Conservation (phyloP, 108 stramenopile genomes). For the Skeletonema costatum region DNA sequence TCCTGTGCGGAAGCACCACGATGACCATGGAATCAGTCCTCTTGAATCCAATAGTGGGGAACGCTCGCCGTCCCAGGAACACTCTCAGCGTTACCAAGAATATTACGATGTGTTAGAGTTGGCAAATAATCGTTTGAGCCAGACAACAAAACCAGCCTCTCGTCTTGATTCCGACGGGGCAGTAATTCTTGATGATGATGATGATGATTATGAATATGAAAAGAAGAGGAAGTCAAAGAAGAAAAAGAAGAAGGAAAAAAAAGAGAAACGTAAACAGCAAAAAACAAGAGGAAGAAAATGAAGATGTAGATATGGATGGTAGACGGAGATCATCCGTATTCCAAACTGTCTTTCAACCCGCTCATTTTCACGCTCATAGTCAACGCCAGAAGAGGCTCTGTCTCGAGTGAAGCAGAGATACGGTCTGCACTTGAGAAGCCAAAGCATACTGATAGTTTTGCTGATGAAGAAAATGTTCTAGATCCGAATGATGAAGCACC, state of each 20-base stretch:
- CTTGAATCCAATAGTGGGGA: neutral
- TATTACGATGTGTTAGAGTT: conserved; percentile 45
- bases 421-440: neutral
- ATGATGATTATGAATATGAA: neutral
- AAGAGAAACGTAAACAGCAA: conserved; percentile 9
- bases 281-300: neutral
- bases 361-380: neutral
- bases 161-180: neutral
- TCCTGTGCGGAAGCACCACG: neutral
- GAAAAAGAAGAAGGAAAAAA: conserved; percentile 33
- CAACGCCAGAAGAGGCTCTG: neutral
- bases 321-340: conserved; percentile 19
- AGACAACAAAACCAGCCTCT: neutral
- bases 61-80: neutral
- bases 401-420: conserved; percentile 1
- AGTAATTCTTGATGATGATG: neutral
- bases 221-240: conserved; percentile 13
- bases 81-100: conserved; percentile 19
- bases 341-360: conserved; percentile 9
- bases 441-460: neutral
- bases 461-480: conserved; percentile 4
- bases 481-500: conserved; percentile 32
- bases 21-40: neutral
- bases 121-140: conserved; percentile 31
- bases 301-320: neutral